Percentiles rank a stretch among this genome's conserved stretches.
phyloP scores from a whole-genome alignment of 805 yeast genomes.

The Candida manassasensis region DNA sequence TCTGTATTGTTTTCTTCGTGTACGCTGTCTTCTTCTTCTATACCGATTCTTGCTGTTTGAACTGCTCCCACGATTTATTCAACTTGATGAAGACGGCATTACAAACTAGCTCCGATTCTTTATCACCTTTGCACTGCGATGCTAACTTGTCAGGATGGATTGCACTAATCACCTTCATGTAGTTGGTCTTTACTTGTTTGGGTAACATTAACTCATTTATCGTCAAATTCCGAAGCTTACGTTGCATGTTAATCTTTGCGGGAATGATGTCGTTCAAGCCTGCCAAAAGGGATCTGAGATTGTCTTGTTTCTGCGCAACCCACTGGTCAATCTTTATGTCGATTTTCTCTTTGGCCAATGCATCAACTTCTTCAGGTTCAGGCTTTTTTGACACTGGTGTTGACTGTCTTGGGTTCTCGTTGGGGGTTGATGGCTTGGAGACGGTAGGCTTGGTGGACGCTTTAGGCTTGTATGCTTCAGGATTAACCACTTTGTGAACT shows the following conservation, averaged over 20 bases:
- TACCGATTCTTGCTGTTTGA: constrained; percentile 61
- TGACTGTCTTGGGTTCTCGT: background rate
- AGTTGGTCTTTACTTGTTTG: constrained; percentile 79
- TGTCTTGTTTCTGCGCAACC: constrained; percentile 63
- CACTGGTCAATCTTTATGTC: constrained; percentile 8
- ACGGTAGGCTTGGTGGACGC: constrained; percentile 5
- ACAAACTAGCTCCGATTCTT: constrained; percentile 78
- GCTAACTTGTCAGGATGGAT: constrained; percentile 84
- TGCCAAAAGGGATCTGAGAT: constrained; percentile 71
- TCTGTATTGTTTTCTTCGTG: no score
- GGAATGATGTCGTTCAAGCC: constrained; percentile 64
- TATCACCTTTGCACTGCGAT: constrained; percentile 36
- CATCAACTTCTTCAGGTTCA: constrained; percentile 47
- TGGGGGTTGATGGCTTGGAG: constrained; percentile 4
- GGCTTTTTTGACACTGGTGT: constrained; percentile 24
- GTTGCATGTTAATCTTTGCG: constrained; percentile 46
- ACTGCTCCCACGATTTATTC: constrained; percentile 87
- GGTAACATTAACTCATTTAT: constrained; percentile 70
- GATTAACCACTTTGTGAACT: constrained; percentile 61
- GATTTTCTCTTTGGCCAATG: constrained; percentile 37
- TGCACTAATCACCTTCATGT: constrained; percentile 74
- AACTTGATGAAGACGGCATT: constrained; percentile 79
- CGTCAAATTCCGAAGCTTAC: constrained; percentile 8
- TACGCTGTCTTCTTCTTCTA: no score
- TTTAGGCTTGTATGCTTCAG: constrained; percentile 23